Evolutionary conservation across 164 flowering plant genomes (phyloP).

Genomic region (Vitis rupestris): DNA sequence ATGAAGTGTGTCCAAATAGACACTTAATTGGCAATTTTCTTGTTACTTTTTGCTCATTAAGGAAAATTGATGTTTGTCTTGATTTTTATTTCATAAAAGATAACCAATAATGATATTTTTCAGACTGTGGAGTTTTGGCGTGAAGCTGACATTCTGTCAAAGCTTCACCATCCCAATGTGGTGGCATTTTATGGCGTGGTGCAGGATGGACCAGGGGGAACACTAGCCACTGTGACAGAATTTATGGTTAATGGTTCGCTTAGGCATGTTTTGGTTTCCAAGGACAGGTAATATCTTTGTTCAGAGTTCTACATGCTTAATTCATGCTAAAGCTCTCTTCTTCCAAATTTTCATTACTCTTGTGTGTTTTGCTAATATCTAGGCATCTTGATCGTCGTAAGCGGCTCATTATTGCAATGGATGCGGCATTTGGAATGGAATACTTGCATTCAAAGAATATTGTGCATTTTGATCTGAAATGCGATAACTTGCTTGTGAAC

Average conservation of each 20-base stretch:
- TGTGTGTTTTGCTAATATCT: too few relatives aligned
- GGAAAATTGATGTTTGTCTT: too few relatives aligned
- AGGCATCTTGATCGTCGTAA: slow-evolving; percentile 10
- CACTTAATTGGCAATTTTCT: not conserved
- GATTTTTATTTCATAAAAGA: too few relatives aligned
- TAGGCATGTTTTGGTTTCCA: slow-evolving; percentile 46
- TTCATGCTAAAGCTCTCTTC: too few relatives aligned
- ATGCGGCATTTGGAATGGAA: slow-evolving; percentile 80
- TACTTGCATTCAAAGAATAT: slow-evolving; percentile 68
- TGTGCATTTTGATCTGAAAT: slow-evolving; percentile 75
- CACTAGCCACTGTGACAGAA: slow-evolving; percentile 67
- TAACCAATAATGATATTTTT: too few relatives aligned
- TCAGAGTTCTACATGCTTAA: too few relatives aligned
- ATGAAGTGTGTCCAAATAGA: not conserved
- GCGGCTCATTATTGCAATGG: not conserved
- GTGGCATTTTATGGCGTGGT: slow-evolving; percentile 75
- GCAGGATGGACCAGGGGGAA: slow-evolving; percentile 63
- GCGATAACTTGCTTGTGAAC: slow-evolving; percentile 70
- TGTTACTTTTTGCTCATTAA: not conserved
- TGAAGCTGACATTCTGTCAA: slow-evolving; percentile 65
- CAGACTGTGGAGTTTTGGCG: slow-evolving; percentile 69
- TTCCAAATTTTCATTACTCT: too few relatives aligned
- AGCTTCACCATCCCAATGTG: slow-evolving; percentile 76
- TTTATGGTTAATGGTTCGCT: slow-evolving; percentile 74
- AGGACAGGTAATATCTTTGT: slow-evolving; percentile 39